These are phyloP conservation scores for Rubus parviflorus DNA, from an alignment of 306 rosid genomes.

Conservation along the genomic window DNA sequence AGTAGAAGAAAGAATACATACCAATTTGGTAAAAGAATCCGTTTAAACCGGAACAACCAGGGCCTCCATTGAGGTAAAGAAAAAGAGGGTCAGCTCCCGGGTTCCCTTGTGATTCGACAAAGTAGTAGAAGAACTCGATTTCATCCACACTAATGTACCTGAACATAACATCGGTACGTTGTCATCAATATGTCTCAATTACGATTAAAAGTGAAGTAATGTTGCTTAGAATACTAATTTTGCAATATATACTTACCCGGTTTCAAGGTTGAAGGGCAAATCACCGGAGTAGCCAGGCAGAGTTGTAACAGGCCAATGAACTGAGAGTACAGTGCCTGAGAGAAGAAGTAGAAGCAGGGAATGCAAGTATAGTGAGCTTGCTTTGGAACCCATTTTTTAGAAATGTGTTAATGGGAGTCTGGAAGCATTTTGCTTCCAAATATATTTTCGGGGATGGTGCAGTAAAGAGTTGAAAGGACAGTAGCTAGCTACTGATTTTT, in stretches of 20 bases:
- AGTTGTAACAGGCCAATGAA: conserved; percentile 15
- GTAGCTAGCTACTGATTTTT: background rate
- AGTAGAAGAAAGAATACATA: background rate
- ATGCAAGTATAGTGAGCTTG: conserved; percentile 6
- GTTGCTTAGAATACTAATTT: background rate
- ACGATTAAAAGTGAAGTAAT: too few species aligned
- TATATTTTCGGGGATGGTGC: background rate
- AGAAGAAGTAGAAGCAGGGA: conserved; percentile 15
- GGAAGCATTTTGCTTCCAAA: background rate
- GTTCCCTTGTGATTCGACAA: conserved; percentile 18
- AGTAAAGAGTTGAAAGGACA: background rate
- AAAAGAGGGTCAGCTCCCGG: conserved; percentile 23
- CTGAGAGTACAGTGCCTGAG: background rate
- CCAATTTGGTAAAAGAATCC: conserved; percentile 30
- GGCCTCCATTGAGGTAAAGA: conserved; percentile 27
- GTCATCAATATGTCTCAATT: background rate
- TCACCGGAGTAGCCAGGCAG: conserved; percentile 24
- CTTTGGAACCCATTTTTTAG: conserved; percentile 2
- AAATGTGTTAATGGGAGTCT: background rate
- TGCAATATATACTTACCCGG: conserved; percentile 12
- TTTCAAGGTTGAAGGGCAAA: conserved; percentile 14
- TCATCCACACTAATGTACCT: conserved; percentile 22
- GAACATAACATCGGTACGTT: background rate
- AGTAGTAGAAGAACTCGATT: conserved; percentile 27
- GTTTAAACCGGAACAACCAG: conserved; percentile 25